These are phyloP conservation scores for Triticum dicoccoides DNA, from an alignment of 176 grass and related monocot genomes.

Conservation along the genomic window DNA sequence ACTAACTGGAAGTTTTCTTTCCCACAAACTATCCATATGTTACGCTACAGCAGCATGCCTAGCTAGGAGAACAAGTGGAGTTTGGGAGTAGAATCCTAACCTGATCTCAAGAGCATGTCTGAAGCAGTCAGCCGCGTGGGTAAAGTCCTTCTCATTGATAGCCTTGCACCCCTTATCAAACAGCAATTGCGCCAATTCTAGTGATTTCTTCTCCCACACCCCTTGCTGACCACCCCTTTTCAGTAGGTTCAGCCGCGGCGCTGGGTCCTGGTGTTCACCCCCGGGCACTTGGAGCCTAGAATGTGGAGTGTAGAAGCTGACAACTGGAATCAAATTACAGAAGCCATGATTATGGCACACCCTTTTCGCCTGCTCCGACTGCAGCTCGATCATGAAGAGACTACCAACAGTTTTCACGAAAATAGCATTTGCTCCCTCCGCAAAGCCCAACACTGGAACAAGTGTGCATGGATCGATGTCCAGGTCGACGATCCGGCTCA, in stretches of 20 bases:
- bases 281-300: not conserved
- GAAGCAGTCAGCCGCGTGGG: not conserved
- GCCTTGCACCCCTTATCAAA: not conserved
- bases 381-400: not conserved
- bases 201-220: not conserved
- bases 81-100: not conserved
- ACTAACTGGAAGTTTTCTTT: no score
- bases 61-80: not conserved
- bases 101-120: not conserved
- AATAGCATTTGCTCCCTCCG: not conserved
- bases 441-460: not conserved
- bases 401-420: not conserved
- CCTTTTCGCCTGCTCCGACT: not conserved
- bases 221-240: not conserved
- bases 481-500: not conserved
- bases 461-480: not conserved
- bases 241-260: not conserved
- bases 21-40: no score
- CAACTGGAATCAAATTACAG: not conserved
- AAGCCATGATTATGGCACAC: not conserved
- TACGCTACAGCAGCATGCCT: no score
- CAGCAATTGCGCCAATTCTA: not conserved
- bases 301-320: not conserved
- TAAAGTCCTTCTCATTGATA: not conserved
- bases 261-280: not conserved